These are phyloP conservation scores for Melaleuca quinquenervia DNA, from an alignment of 345 rosid species.

Conservation along the genomic window DNA sequence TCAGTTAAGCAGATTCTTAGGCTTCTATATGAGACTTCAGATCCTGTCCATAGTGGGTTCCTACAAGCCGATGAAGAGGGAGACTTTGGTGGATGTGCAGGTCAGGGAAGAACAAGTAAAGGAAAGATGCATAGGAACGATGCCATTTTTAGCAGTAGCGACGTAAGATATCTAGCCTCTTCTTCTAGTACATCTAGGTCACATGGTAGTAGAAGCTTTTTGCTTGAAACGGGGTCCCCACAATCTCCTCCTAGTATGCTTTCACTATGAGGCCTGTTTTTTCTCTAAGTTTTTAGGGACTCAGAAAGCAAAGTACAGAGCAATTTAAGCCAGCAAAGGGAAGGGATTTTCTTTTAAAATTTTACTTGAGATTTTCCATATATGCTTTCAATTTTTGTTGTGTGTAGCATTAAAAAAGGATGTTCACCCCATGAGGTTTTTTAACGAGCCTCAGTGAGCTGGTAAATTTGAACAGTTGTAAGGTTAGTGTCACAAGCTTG, in stretches of 20 bases:
- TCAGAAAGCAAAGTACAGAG: neutral
- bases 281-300: neutral
- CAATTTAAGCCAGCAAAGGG: neutral
- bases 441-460: neutral
- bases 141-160: constrained; percentile 39
- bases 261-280: constrained; percentile 20
- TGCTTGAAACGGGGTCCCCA: constrained; percentile 79
- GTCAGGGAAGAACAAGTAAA: constrained; percentile 44
- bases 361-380: neutral
- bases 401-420: neutral
- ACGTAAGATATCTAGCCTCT: constrained; percentile 64
- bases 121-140: constrained; percentile 48
- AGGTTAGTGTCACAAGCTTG: neutral
- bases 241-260: constrained; percentile 53
- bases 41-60: constrained; percentile 65
- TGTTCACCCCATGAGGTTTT: neutral
- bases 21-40: constrained; percentile 75
- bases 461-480: neutral
- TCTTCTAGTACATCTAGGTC: constrained; percentile 92
- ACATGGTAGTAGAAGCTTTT: constrained; percentile 75
- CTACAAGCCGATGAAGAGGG: constrained; percentile 53
- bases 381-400: neutral
- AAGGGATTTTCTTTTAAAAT: neutral
- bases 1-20: constrained; percentile 81
- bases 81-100: constrained; percentile 49